phyloP scores from a whole-genome alignment of 768 basidiomycete genomes.

The Hypholoma fasciculare region DNA sequence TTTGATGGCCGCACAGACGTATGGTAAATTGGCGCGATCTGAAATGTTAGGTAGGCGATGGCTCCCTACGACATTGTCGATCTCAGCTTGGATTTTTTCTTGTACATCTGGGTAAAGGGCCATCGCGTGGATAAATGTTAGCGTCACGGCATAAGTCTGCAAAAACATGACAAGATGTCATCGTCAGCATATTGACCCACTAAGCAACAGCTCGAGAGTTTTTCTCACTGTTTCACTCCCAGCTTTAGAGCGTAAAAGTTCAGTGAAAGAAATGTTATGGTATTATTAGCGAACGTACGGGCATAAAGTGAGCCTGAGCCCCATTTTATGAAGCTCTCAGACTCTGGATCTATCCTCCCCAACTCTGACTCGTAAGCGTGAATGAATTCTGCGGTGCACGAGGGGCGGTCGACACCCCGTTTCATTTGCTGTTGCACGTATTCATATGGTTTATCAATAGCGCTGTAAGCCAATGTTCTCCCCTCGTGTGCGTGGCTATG shows the following conservation, averaged over 20 bases:
- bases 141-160: neutral
- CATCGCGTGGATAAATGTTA: slow-evolving; percentile 8
- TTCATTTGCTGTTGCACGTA: neutral
- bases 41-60: slow-evolving; percentile 6
- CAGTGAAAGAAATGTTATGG: neutral
- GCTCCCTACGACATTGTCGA: slow-evolving; percentile 4
- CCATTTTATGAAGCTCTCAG: neutral
- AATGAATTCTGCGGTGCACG: neutral
- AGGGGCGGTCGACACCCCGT: neutral
- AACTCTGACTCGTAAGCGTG: neutral
- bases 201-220: neutral
- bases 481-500: neutral
- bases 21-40: slow-evolving; percentile 7
- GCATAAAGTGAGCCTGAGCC: neutral
- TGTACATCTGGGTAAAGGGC: slow-evolving; percentile 9
- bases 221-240: neutral
- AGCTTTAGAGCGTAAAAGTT: neutral
- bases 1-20: slow-evolving; percentile 7
- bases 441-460: neutral
- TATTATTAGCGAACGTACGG: neutral
- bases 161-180: neutral
- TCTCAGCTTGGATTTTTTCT: slow-evolving; percentile 8
- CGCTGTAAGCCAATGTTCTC: neutral
- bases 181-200: neutral
- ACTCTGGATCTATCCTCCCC: neutral